Base-by-base conservation (phyloP, 2,329 filamentous ascomycete species). In the Metarhizium anisopliae region DNA sequence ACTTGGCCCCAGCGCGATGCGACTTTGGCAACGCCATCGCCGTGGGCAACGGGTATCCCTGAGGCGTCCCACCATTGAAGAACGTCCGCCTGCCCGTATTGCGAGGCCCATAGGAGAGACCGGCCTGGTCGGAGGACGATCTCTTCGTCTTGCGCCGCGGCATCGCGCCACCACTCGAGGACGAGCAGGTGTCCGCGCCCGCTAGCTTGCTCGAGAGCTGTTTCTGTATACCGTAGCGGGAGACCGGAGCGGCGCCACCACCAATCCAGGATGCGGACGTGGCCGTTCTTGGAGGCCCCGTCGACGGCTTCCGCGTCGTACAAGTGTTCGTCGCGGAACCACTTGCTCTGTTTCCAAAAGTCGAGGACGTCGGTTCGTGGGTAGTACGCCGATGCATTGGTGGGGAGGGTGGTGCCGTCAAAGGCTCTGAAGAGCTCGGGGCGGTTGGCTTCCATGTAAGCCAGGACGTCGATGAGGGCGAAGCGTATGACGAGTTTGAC, bases 401-500 rank as follows among this genome's bases (percentile, higher is more conserved):
- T 92, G 0, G 92, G 90, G 2, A 96, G 79, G 49, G 91, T 86
- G 47, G 89, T 89, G 50, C 89, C 89, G 66, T 92, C 92, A 35
- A 92, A 94, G 2, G 86, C 84, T 80, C 87, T 91, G 73, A 95
- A 94, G 3, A 96, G 82, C 58, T 95, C 77, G 4, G 79, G 79
- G 11, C 80, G 77, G 62, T 84, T 84, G 49, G 74, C 72, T 59
- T 84, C 82, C 60, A 85, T 73, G 62, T 82, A 91, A 2, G 82
- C 81, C 38, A 97, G 81, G 3, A 96, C 83, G 13, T 88, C 83
- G 16, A 86, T 87, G 62, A 93, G 85, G 47, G 86, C 89, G 68
- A 96, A 96, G 61, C 94, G 91, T 74, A 96, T 90, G 62, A 96
- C 91, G 45, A 96, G 81, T 65, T 92, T 91, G 59, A 94, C 88